A percentile compares a stretch with the other conserved stretches of the same genome.
These are phyloP conservation scores for Corymbia calophylla DNA, from an alignment of 441 rosid species.

Conservation along the genomic window DNA sequence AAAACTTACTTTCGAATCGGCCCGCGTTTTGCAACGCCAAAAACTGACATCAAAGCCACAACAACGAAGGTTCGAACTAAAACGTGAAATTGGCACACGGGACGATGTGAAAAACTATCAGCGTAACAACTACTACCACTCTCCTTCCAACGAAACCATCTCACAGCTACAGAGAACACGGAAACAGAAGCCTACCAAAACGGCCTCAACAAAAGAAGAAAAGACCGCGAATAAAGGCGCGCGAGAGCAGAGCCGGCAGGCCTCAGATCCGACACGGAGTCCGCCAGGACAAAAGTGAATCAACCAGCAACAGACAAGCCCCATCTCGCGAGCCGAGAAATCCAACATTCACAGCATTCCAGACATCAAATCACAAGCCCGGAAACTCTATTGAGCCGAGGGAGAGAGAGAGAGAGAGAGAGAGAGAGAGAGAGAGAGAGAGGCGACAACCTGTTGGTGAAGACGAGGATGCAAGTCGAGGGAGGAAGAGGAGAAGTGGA, in stretches of 20 bases:
- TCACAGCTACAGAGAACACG: not conserved
- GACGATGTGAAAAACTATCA: not conserved
- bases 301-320: not conserved
- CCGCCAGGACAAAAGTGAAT: not conserved
- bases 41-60: not conserved
- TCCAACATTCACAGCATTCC: not conserved
- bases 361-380: not conserved
- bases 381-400: not conserved
- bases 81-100: not conserved
- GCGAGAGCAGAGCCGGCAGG: not conserved
- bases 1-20: not conserved
- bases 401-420: not conserved
- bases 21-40: not conserved
- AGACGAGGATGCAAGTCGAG: not conserved
- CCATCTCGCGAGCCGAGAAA: not conserved
- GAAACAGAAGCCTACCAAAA: not conserved
- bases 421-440: not conserved
- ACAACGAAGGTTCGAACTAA: not conserved
- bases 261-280: not conserved
- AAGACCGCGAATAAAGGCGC: not conserved
- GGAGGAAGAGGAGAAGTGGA: not conserved
- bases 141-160: not conserved
- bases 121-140: not conserved
- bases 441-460: not conserved
- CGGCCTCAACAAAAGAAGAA: not conserved